Base-by-base conservation (phyloP, 306 rosid species). In the Cucurbita pepo region DNA sequence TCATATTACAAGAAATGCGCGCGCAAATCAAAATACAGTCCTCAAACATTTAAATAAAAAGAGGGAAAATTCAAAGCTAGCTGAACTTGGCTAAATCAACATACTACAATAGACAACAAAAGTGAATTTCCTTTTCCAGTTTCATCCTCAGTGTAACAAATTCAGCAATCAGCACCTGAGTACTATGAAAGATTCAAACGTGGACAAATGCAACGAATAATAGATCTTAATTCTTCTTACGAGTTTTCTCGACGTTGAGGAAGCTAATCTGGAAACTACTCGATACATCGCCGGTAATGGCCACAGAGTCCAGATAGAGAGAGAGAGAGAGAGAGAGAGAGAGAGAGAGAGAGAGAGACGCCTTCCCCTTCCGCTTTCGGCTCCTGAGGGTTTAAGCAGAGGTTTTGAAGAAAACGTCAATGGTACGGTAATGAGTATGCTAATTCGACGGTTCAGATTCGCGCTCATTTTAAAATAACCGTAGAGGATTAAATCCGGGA, bases 231-330 rank as follows among this genome's bases (percentile, higher is more conserved):
- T 10, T 54, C 11, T 40, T 56, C 83, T 81, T 82, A 92, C 98
- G 21, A 82, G 80, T 52, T 84, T 90, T 65, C 75, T 87, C 40
- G 83, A 37, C n/a, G 91, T 55, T 19, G 88, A 82, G 13, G 96
- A 90, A 37, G 88, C 95, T 70, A 88, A 38, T 73, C 79, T 90
- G 8, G 86, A 78, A 79, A 86, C 96, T 50, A 86, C 57, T 61
- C 98, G 90, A 83, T 92, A 76, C 98, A 92, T 92, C 78, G 90
- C 54, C 7, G 51, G 13, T 4, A 43, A 43, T 43, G 55, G 50
- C 41, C 13, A 30, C 34, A 5, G n/a, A 18, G 48, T 50, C 54
- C 54, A 50, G 16, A 19, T 34, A 14, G 21, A 19, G 41, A 14
- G 34, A 18, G 18, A 14, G 56, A 53, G 11, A 54, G 41, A 13